A percentile compares a stretch with the other conserved stretches of the same genome.
Evolutionary conservation across 257 asterid species (phyloP).

Genomic region (Gentiana straminea): DNA sequence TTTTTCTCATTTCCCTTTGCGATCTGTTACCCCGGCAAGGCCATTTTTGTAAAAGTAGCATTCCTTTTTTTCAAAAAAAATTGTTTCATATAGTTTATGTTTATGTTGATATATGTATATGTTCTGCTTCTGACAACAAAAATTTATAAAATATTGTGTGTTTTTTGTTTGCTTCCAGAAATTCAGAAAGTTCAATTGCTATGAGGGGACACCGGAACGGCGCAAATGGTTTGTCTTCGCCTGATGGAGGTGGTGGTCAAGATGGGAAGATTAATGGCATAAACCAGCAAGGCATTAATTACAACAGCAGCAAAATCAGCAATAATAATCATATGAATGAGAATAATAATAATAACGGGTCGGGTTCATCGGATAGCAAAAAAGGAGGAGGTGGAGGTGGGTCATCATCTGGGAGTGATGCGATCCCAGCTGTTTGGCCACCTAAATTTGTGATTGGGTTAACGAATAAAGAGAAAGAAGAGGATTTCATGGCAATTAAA

Average conservation of each 20-base stretch:
- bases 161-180: constrained; percentile 28
- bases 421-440: constrained; percentile 56
- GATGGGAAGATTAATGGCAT: constrained; percentile 21
- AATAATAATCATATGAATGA: constrained; percentile 5
- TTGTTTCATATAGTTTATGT: background rate
- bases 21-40: constrained; percentile 39
- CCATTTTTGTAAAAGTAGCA: constrained; percentile 31
- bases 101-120: background rate
- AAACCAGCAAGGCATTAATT: background rate
- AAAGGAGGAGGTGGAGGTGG: constrained; percentile 26
- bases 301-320: constrained; percentile 7
- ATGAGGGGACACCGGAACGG: constrained; percentile 50
- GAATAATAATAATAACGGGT: constrained; percentile 33
- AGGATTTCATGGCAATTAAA: constrained; percentile 78
- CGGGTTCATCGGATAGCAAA: constrained; percentile 68
- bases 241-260: constrained; percentile 21
- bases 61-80: background rate
- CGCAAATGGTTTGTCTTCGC: constrained; percentile 32
- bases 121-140: constrained; percentile 2
- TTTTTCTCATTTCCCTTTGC: constrained; percentile 16
- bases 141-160: background rate
- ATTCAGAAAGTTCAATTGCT: constrained; percentile 35
- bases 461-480: constrained; percentile 91
- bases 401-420: constrained; percentile 53
- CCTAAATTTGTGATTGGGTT: constrained; percentile 76